Base-by-base conservation (phyloP, 2,329 filamentous ascomycete species). In the Truncatella angustata region DNA sequence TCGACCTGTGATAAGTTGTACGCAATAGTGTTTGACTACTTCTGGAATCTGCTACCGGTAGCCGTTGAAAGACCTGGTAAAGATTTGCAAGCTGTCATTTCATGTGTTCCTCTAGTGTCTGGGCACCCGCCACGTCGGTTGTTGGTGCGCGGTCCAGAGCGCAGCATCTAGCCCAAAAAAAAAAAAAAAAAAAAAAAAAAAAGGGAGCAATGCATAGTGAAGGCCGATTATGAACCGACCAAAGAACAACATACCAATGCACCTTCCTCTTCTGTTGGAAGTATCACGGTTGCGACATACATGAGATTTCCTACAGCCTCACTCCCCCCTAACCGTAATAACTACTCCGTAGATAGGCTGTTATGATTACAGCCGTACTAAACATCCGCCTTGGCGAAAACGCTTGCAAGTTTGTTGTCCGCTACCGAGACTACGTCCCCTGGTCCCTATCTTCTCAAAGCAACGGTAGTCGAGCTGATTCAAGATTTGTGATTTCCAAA, bases 371-470 rank as follows among this genome's bases (percentile, higher is more conserved):
- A n/a, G n/a, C n/a, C n/a, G n/a, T n/a, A n/a, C n/a, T n/a, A n/a
- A n/a, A n/a, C n/a, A n/a, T n/a, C n/a, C n/a, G n/a, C n/a, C n/a
- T n/a, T n/a, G n/a, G n/a, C n/a, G n/a, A n/a, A n/a, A n/a, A n/a
- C n/a, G n/a, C n/a, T n/a, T n/a, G n/a, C n/a, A n/a, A n/a, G n/a
- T n/a, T n/a, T n/a, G n/a, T n/a, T n/a, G n/a, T n/a, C n/a, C n/a
- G n/a, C n/a, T n/a, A n/a, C n/a, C n/a, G n/a, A n/a, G n/a, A n/a
- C n/a, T n/a, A n/a, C n/a, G n/a, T n/a, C n/a, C n/a, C n/a, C n/a
- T n/a, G n/a, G n/a, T n/a, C n/a, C n/a, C n/a, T 28, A 46, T 28
- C 43, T 46, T 34, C 43, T 46, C 24, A 34, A 46, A 20, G 16
- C n/a, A 28, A 46, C 16, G 30, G 10, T 10, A 34, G 28, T 28